A percentile compares a stretch with the other conserved stretches of the same genome.
Evolutionary conservation across 148 eudicot species (phyloP).

Genomic region (Mesembryanthemum crystallinum): DNA sequence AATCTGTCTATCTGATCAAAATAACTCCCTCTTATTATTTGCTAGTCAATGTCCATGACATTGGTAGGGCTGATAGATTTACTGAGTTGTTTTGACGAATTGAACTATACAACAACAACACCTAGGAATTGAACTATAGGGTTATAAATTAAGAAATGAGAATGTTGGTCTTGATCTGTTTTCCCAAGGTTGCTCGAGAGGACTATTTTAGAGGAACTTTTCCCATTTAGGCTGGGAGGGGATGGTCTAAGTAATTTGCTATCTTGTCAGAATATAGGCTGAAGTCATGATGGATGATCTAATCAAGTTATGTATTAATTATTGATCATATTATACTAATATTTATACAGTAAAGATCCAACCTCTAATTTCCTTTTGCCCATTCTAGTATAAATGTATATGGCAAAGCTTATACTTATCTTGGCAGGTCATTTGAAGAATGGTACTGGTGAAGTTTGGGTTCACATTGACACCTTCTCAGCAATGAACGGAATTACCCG

Average conservation of each 20-base stretch:
- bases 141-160: background rate
- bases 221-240: background rate
- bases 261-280: background rate
- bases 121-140: background rate
- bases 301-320: background rate
- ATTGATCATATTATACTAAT: background rate
- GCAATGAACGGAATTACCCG: slow-evolving; percentile 94
- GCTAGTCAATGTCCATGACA: background rate
- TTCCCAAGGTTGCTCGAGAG: background rate
- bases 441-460: slow-evolving; percentile 49
- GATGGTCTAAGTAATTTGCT: background rate
- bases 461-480: slow-evolving; percentile 84
- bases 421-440: slow-evolving; percentile 46
- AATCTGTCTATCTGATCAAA: too few species aligned
- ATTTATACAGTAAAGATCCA: background rate
- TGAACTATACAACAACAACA: too few species aligned
- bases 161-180: background rate
- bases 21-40: background rate
- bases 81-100: background rate
- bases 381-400: background rate
- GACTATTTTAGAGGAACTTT: background rate
- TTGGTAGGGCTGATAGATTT: background rate
- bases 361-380: background rate
- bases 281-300: background rate
- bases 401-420: slow-evolving; percentile 16